Conservation (phyloP, 108 stramenopile species). For the Skeletonema tropicum region DNA sequence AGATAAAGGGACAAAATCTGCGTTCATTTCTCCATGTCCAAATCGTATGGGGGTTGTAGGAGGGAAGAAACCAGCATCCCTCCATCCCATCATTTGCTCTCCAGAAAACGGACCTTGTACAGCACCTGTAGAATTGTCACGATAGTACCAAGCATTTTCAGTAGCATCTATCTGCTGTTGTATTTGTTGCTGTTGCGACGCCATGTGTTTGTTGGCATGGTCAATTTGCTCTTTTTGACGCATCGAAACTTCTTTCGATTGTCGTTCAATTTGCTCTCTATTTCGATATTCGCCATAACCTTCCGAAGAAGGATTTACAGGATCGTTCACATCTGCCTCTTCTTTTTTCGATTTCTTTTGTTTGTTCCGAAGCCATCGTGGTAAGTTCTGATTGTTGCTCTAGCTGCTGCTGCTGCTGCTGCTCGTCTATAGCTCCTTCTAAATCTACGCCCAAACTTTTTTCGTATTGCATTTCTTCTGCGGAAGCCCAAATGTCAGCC, state of each 20-base stretch:
- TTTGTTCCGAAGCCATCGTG: conserved; percentile 50
- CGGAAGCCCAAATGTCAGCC: conserved; percentile 87
- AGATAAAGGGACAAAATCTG: conserved; percentile 30
- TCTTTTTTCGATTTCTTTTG: conserved; percentile 47
- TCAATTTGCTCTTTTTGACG: conserved; percentile 32
- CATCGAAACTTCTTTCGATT: conserved; percentile 23
- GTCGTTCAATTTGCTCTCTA: conserved; percentile 49
- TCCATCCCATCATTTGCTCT: conserved; percentile 61
- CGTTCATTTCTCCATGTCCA: conserved; percentile 17
- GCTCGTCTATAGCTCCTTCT: conserved; percentile 17
- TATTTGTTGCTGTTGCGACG: neutral
- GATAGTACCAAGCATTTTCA: conserved; percentile 64
- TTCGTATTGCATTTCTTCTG: conserved; percentile 84
- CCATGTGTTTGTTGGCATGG: conserved; percentile 16
- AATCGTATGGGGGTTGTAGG: conserved; percentile 37
- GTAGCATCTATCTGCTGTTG: conserved; percentile 34
- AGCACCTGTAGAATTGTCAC: conserved; percentile 55
- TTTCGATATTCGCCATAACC: conserved; percentile 53
- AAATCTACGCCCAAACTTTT: conserved; percentile 14
- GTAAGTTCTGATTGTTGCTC: conserved; percentile 33
- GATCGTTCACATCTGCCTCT: conserved; percentile 37
- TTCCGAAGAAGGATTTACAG: conserved; percentile 46
- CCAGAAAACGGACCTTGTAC: conserved; percentile 81
- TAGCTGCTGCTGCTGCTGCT: conserved; percentile 19
- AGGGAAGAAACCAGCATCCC: conserved; percentile 65